Base-by-base conservation (phyloP, 2,329 filamentous ascomycete genomes). In the Pseudogymnoascus pannorum region DNA sequence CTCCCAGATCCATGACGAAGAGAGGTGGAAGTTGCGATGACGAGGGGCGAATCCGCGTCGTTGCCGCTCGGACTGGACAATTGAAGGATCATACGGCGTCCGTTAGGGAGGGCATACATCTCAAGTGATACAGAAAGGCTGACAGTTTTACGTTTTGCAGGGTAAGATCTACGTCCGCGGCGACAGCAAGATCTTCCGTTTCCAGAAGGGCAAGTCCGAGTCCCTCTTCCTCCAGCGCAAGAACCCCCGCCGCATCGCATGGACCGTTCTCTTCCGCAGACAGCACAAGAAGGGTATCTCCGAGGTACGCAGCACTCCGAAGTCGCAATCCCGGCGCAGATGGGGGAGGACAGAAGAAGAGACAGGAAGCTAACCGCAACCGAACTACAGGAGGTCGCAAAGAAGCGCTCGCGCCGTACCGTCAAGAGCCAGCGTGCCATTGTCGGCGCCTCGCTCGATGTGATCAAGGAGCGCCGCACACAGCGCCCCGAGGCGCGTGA, bases 221-320 rank as follows among this genome's bases (percentile, higher is more conserved):
- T 96, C 92, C 72, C 91, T 99, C 72, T 99, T 99, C 88, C 91
- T 97, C 73, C 94, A 99, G 87, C 93, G 94, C 86, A 99, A 99
- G 91, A 99, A 99, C 88, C 94, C 94, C 78, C 93, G 94, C 81
- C 92, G 93, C 79, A 97, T 99, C 80, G 88, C 93, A 72, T 99
- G 94, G 94, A 99, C 94, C 71, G 88, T 92, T 74, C 90, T 99
- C 69, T 99, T 91, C 91, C 88, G 94, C 80, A 90, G 93, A 81
- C 91, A 96, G 84, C 93, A 97, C 89, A 94, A 92, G 86, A 99
- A 99, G 92, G 94, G 94, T 88, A 95, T 97, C 83, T 96, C 93
- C 86, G 94, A 99, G 92, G 94, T 97, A 88, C 83, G 89, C 78
- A 60, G 64, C 60, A 12, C 57, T 64, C 57, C 61, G 51, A 35